Evolutionary conservation across 441 rosid species (phyloP).

Genomic region (Breynia disticha): DNA sequence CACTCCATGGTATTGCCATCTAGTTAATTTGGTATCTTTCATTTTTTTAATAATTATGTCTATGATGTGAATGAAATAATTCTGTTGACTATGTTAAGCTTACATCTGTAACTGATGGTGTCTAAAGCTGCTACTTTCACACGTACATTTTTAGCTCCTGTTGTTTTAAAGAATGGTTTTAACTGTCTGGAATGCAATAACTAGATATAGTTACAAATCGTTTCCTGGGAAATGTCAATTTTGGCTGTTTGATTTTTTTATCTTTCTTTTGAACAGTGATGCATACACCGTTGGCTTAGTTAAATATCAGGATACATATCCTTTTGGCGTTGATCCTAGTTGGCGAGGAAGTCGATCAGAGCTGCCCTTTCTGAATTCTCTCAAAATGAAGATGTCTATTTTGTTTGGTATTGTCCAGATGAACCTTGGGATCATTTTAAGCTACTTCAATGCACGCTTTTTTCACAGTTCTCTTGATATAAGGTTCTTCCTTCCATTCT

Average conservation of each 20-base stretch:
- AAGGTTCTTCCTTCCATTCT: constrained; percentile 31
- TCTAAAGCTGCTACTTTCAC: too few relatives aligned
- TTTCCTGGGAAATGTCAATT: not conserved
- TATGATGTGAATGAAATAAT: too few relatives aligned
- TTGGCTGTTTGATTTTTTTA: constrained; percentile 11
- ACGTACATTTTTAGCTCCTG: too few relatives aligned
- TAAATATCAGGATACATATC: constrained; percentile 74
- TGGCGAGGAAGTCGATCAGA: constrained; percentile 99
- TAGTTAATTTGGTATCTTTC: too few relatives aligned
- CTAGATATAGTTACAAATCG: too few relatives aligned
- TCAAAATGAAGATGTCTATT: constrained; percentile 98
- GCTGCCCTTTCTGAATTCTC: constrained; percentile 85
- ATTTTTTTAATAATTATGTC: too few relatives aligned
- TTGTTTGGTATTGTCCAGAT: constrained; percentile 84
- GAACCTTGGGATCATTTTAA: constrained; percentile 78
- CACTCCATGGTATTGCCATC: too few relatives aligned
- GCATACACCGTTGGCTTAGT: constrained; percentile 60
- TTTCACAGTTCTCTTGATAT: constrained; percentile 66
- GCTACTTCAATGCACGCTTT: constrained; percentile 88
- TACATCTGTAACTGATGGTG: too few relatives aligned
- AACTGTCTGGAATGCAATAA: too few relatives aligned
- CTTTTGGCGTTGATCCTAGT: constrained; percentile 97
- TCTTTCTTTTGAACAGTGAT: constrained; percentile 46
- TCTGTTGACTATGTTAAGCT: too few relatives aligned
- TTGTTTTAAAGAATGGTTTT: too few relatives aligned